These are phyloP conservation scores for Euphorbia schlechtendalii DNA, from an alignment of 441 rosid species.

Conservation along the genomic window DNA sequence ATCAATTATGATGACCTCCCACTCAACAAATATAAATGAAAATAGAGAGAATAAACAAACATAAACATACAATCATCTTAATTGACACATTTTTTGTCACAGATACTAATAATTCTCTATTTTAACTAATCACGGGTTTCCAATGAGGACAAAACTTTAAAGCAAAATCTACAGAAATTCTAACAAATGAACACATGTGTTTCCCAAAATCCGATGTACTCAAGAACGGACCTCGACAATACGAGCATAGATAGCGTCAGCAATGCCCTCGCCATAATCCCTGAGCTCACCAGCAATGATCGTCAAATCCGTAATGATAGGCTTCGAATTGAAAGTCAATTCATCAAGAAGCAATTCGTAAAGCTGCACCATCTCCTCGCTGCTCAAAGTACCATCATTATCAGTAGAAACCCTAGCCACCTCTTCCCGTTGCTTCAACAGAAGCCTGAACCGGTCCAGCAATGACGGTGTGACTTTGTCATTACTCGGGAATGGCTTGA, in stretches of 20 bases:
- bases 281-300: constrained; percentile 88
- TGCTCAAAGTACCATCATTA: constrained; percentile 24
- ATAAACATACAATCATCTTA: no score
- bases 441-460: constrained; percentile 42
- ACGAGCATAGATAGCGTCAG: constrained; percentile 76
- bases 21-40: no score
- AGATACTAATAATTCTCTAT: not conserved
- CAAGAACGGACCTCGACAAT: constrained; percentile 17
- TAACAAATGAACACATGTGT: not conserved
- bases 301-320: constrained; percentile 93
- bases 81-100: not conserved
- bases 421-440: constrained; percentile 48
- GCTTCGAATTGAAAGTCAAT: constrained; percentile 85
- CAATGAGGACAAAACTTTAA: constrained; percentile 1
- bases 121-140: not conserved
- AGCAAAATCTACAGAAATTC: not conserved
- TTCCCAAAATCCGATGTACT: not conserved
- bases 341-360: constrained; percentile 64
- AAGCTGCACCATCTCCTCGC: constrained; percentile 62
- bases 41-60: no score
- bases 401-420: constrained; percentile 27
- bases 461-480: constrained; percentile 39
- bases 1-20: not conserved
- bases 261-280: constrained; percentile 77
- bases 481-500: constrained; percentile 30